Evolutionary conservation across 2,329 filamentous ascomycete species (phyloP).

Genomic region (Dothiorella sarmentorum): DNA sequence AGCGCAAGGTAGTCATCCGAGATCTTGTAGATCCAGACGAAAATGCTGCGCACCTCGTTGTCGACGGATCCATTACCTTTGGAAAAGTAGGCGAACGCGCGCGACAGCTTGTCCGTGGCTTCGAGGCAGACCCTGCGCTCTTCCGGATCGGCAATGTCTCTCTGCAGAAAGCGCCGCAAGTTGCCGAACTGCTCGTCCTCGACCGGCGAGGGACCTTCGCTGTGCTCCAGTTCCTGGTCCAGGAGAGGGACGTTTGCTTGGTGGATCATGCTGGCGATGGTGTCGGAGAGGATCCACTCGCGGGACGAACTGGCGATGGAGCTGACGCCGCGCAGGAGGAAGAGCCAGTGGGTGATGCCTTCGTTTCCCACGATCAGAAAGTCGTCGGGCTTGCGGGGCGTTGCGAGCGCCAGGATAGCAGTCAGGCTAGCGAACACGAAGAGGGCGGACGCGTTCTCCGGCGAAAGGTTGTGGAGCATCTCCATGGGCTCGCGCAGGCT

Average conservation of each 20-base stretch:
- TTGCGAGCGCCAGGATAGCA: not conserved
- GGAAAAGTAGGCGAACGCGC: not conserved
- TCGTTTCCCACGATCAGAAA: conserved; percentile 1
- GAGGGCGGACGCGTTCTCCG: not conserved
- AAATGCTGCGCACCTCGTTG: not conserved
- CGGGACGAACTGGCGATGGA: not conserved
- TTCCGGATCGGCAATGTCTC: not conserved
- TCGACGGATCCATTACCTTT: not conserved
- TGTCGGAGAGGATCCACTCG: conserved; percentile 1
- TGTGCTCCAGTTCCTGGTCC: not conserved
- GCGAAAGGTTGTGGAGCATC: not conserved
- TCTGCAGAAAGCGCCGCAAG: conserved; percentile 5
- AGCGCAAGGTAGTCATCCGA: not conserved
- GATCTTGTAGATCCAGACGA: not conserved
- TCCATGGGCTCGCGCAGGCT: not conserved
- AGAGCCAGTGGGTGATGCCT: conserved; percentile 1
- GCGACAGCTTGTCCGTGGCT: not conserved
- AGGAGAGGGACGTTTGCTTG: not conserved
- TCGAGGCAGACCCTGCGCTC: conserved; percentile 3
- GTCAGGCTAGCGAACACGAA: conserved; percentile 4
- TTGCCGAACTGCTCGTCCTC: conserved; percentile 32
- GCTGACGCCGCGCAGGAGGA: conserved; percentile 1
- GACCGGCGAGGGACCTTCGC: conserved; percentile 20
- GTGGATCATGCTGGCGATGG: conserved; percentile 4
- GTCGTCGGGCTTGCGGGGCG: not conserved